Percentiles rank a stretch among this genome's conserved stretches.
Conservation (phyloP, 352 stramenopile species). For the Pythium dissimile region DNA sequence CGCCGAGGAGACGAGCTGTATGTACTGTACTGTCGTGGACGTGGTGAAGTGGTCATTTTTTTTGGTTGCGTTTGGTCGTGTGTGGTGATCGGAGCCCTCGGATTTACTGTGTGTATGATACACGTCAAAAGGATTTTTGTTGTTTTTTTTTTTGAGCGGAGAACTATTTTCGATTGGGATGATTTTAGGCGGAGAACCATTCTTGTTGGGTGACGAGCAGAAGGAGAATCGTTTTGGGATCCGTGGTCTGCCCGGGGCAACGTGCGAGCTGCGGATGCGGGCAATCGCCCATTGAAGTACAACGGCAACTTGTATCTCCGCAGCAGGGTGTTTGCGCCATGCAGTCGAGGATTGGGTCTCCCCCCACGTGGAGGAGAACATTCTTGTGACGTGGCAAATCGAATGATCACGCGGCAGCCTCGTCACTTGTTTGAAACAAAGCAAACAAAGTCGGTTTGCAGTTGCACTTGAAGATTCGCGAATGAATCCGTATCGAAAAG, state of each 20-base stretch:
- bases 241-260: too few species aligned
- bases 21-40: background rate
- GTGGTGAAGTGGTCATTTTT: background rate
- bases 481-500: background rate
- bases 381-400: background rate
- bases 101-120: too few species aligned
- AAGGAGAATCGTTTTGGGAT: background rate
- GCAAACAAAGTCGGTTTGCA: too few species aligned
- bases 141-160: too few species aligned
- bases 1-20: background rate
- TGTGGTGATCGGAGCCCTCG: too few species aligned
- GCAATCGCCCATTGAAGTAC: too few species aligned
- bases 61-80: too few species aligned
- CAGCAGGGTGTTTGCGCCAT: slow-evolving; percentile 10
- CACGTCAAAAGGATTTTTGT: too few species aligned
- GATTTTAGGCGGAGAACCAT: background rate
- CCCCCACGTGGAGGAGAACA: background rate
- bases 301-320: too few species aligned
- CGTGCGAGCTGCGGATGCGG: too few species aligned
- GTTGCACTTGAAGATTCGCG: slow-evolving; percentile 15
- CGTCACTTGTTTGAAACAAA: too few species aligned
- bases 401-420: background rate
- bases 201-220: background rate
- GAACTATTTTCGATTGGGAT: too few species aligned
- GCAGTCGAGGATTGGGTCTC: background rate